A percentile compares a stretch with the other conserved stretches of the same genome.
phyloP scores from a whole-genome alignment of 306 rosid genomes.

The Inga leiocalycina region DNA sequence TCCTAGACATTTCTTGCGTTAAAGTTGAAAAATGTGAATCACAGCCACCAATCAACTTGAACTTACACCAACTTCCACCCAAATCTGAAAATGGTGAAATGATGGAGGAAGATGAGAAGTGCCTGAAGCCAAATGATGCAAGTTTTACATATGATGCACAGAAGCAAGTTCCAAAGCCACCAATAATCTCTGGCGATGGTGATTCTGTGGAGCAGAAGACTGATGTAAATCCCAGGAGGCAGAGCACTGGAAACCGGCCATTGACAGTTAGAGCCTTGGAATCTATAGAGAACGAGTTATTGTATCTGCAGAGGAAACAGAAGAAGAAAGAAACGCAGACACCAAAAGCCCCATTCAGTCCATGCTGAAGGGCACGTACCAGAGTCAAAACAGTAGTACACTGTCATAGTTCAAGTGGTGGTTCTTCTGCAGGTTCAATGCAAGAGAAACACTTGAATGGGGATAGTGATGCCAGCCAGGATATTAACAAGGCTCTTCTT shows the following conservation, averaged over 20 bases:
- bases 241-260: constrained; percentile 77
- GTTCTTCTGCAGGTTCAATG: constrained; percentile 20
- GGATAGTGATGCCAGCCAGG: constrained; percentile 38
- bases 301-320: constrained; percentile 45
- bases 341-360: constrained; percentile 19
- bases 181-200: constrained; percentile 23
- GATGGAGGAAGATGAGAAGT: constrained; percentile 30
- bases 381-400: constrained; percentile 43
- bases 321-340: constrained; percentile 31
- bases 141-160: not conserved
- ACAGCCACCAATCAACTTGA: constrained; percentile 31
- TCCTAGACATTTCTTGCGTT: constrained; percentile 30
- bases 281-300: constrained; percentile 63
- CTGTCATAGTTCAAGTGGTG: constrained; percentile 32
- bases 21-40: constrained; percentile 45
- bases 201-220: constrained; percentile 33
- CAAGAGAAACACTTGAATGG: constrained; percentile 52
- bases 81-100: constrained; percentile 38
- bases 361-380: constrained; percentile 52
- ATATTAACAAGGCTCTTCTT: constrained; percentile 41
- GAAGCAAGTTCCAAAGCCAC: constrained; percentile 31
- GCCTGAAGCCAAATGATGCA: constrained; percentile 25
- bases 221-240: constrained; percentile 54
- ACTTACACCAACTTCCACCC: constrained; percentile 34
- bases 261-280: constrained; percentile 74